Evolutionary conservation across 345 rosid species (phyloP).

Genomic region (Eutrema yunnanense): DNA sequence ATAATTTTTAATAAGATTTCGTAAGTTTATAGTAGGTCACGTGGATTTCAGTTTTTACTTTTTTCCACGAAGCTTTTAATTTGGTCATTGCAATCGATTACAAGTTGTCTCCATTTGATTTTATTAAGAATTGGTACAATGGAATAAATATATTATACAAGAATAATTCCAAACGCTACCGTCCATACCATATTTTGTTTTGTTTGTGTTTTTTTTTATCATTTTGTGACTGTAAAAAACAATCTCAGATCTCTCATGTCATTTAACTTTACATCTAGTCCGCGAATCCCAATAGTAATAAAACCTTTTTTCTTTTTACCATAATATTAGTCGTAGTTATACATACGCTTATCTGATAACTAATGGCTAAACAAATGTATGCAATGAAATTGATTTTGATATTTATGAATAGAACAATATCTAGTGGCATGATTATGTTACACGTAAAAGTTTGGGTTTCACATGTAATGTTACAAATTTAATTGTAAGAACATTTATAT

Average conservation of each 20-base stretch:
- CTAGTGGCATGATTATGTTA: neutral
- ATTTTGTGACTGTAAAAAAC: neutral
- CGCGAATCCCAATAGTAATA: constrained; percentile 15
- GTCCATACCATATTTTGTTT: constrained; percentile 19
- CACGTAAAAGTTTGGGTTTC: neutral
- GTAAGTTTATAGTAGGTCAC: constrained; percentile 18
- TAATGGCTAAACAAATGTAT: neutral
- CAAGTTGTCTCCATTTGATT: constrained; percentile 20
- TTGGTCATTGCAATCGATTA: constrained; percentile 25
- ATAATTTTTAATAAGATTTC: neutral
- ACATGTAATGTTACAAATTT: neutral
- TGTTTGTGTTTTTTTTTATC: neutral
- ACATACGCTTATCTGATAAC: neutral
- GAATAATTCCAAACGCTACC: constrained; percentile 34
- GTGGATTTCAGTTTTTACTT: constrained; percentile 20
- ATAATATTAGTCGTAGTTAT: neutral
- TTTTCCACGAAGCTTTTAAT: constrained; percentile 6
- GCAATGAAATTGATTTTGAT: neutral
- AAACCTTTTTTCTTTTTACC: neutral
- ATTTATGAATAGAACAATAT: neutral
- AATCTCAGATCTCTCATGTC: constrained; percentile 16
- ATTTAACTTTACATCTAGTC: neutral
- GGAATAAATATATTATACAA: constrained; percentile 8
- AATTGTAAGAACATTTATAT: neutral
- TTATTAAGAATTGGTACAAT: constrained; percentile 15